Percentiles rank a stretch among this genome's conserved stretches.
phyloP scores from a whole-genome alignment of 169 alveolate genomes.

The Cryptosporidium viatorum region DNA sequence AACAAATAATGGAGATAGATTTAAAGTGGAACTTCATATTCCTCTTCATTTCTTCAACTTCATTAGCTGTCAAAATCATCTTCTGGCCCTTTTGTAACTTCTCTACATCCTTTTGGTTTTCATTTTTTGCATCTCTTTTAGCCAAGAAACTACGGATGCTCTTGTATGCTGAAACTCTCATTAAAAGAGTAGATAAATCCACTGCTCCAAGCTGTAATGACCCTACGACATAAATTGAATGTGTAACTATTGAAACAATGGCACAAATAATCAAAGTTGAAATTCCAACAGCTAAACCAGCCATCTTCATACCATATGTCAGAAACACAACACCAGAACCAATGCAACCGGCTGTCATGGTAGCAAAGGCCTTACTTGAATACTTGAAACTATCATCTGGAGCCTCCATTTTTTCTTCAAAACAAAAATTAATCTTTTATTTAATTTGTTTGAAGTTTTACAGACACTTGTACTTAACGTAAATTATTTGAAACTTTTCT shows the following conservation, averaged over 20 bases:
- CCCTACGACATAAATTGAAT: slow-evolving; percentile 65
- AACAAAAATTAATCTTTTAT: neutral
- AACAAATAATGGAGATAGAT: slow-evolving; percentile 66
- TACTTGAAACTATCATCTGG: slow-evolving; percentile 39
- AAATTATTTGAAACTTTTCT: too few species aligned
- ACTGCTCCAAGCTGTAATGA: slow-evolving; percentile 70
- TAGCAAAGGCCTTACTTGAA: slow-evolving; percentile 69
- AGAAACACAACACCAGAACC: slow-evolving; percentile 73
- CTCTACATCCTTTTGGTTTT: slow-evolving; percentile 9
- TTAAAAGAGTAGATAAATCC: slow-evolving; percentile 59
- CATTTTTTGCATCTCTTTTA: slow-evolving; percentile 6
- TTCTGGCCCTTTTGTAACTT: slow-evolving; percentile 11
- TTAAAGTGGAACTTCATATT: slow-evolving; percentile 69
- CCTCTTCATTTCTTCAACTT: slow-evolving; percentile 43
- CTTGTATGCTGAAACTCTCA: slow-evolving; percentile 47
- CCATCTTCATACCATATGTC: slow-evolving; percentile 76
- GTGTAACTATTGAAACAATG: slow-evolving; percentile 41
- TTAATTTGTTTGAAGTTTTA: neutral
- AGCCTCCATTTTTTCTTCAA: slow-evolving; percentile 1
- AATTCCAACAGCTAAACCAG: slow-evolving; percentile 62
- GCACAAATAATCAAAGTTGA: slow-evolving; percentile 65
- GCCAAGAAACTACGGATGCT: slow-evolving; percentile 18
- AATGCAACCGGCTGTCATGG: slow-evolving; percentile 73
- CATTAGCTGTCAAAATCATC: slow-evolving; percentile 28
- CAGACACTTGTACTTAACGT: neutral